Conservation (phyloP, 2,329 filamentous ascomycete genomes). For the Anisogramma anomala region DNA sequence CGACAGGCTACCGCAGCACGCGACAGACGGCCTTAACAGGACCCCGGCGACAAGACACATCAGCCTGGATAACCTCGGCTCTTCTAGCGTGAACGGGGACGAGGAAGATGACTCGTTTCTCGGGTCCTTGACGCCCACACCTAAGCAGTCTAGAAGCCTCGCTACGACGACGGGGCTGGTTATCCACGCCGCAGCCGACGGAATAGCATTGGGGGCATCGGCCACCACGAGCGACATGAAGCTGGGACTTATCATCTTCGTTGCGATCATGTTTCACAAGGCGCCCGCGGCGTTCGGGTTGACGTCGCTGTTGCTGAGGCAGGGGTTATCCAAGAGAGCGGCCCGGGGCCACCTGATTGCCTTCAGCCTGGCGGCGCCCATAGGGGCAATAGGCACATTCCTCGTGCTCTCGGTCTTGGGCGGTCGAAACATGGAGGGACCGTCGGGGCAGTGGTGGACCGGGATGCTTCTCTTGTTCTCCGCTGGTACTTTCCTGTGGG, state of each 20-base stretch:
- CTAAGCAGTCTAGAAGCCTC: conserved; percentile 49
- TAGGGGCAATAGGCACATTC: conserved; percentile 77
- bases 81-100: conserved; percentile 22
- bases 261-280: conserved; percentile 97
- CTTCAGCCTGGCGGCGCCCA: conserved; percentile 83
- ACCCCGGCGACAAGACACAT: conserved; percentile 69
- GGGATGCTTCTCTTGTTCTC: conserved; percentile 92
- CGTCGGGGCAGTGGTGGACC: conserved; percentile 71
- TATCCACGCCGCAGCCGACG: conserved; percentile 89
- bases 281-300: conserved; percentile 90
- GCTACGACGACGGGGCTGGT: conserved; percentile 91
- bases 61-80: conserved; percentile 66
- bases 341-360: conserved; percentile 76
- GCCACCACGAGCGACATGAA: conserved; percentile 61
- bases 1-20: conserved; percentile 70
- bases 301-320: conserved; percentile 79
- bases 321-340: conserved; percentile 77
- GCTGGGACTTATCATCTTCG: conserved; percentile 81
- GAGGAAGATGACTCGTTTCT: conserved; percentile 48
- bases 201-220: conserved; percentile 89
- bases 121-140: conserved; percentile 44
- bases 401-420: conserved; percentile 63
- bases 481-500: conserved; percentile 88
- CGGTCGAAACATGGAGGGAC: conserved; percentile 45
- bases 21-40: conserved; percentile 51